Percentiles rank a stretch among this genome's conserved stretches.
These are phyloP conservation scores for Didymella pomorum DNA, from an alignment of 2,329 filamentous ascomycete species.

Conservation along the genomic window DNA sequence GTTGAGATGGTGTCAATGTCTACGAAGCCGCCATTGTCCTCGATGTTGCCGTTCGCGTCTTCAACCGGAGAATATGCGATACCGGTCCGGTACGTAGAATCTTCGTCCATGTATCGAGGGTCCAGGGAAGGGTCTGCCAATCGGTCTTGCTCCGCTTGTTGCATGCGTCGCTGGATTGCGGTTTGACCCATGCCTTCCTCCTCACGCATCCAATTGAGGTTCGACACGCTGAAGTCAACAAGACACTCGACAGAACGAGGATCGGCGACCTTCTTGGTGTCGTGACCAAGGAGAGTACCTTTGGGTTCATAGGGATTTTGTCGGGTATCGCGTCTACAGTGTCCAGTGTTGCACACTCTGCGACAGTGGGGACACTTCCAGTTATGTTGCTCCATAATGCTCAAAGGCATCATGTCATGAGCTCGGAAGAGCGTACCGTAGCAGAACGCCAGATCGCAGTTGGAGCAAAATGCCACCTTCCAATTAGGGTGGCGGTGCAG, in stretches of 20 bases:
- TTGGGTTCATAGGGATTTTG: slow-evolving; percentile 85
- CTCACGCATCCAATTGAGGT: slow-evolving; percentile 80
- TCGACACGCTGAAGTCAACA: slow-evolving; percentile 90
- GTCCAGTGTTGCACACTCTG: slow-evolving; percentile 85
- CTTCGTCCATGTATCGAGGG: slow-evolving; percentile 56
- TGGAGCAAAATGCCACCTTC: slow-evolving; percentile 82
- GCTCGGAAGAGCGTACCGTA: slow-evolving; percentile 92
- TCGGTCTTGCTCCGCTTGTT: slow-evolving; percentile 63
- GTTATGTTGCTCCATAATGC: slow-evolving; percentile 77
- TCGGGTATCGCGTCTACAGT: slow-evolving; percentile 73
- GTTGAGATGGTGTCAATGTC: slow-evolving; percentile 13
- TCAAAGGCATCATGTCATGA: slow-evolving; percentile 87
- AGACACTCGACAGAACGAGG: slow-evolving; percentile 88
- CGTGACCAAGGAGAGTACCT: slow-evolving; percentile 86
- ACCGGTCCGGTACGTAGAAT: slow-evolving; percentile 48
- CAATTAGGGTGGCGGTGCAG: slow-evolving; percentile 80
- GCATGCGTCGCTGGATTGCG: slow-evolving; percentile 58
- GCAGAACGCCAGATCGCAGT: slow-evolving; percentile 81
- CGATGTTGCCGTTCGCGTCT: slow-evolving; percentile 32
- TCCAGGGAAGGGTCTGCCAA: slow-evolving; percentile 56
- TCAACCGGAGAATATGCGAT: slow-evolving; percentile 54
- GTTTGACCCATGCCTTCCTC: slow-evolving; percentile 54
- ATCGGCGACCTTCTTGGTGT: slow-evolving; percentile 89
- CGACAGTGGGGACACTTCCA: slow-evolving; percentile 92
- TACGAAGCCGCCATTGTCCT: slow-evolving; percentile 37